Evolutionary conservation across 1,139 yeast species (phyloP), one percentile per base, ranked within the genome.

Genomic region (Yamadazyma dushanensis): DNA sequence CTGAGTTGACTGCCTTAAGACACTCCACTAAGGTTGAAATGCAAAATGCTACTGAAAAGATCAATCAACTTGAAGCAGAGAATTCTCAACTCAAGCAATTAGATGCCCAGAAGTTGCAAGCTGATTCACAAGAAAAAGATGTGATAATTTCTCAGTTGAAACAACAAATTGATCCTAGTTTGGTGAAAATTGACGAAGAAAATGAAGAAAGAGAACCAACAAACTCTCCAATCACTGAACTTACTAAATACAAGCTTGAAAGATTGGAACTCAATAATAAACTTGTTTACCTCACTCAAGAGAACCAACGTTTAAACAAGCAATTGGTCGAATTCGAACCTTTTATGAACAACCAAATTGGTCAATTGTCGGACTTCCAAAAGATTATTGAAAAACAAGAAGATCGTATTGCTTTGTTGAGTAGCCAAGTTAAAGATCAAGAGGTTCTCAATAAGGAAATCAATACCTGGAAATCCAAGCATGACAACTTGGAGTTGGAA

Each of bases 371-470:
- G 7, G 67, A 68, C 21, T 60, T 83, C 52, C 83, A 81, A 51
- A 63, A 66, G 27, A 54, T 83, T 17, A 70, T 83, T 27, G 69
- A 74, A 46, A 58, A 61, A 5, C 89, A 83, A 57, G 76, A 75
- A 41, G 63, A 57, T 6, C 64, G 68, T 44, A 69, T 81, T 26
- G 56, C 56, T 4, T 51, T 54, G 6, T 63, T 77, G 44, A 56
- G 69, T n/a, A 46, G 51, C 3, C 70, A 68, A 42, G 62, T 78
- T 2, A 62, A 59, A 37, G 72, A 67, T 21, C 75, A 76, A 44
- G 72, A 72, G 45, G 54, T 50, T 5, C 61, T 74, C 42, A 66
- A 70, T 38, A 68, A 69, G 29, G 73, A 78, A 45, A 57, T 73
- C 34, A 63, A 65, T 31, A 74, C 74, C 8, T 63, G 80, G 64